phyloP scores from a whole-genome alignment of 495 filamentous ascomycete species.

The Annulohypoxylon moriforme region DNA sequence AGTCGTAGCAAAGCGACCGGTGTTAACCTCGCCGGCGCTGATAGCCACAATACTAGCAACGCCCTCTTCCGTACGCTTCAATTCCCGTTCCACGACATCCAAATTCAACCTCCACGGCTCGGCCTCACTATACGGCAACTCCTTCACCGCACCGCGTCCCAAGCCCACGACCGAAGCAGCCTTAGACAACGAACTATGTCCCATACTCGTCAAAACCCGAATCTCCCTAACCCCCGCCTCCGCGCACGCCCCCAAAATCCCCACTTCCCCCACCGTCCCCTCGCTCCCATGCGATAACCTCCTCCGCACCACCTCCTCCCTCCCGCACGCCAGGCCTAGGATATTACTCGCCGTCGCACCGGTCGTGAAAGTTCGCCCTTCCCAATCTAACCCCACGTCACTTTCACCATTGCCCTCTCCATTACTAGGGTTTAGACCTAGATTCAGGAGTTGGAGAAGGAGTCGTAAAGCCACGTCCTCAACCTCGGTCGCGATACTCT shows the following conservation, averaged over 20 bases:
- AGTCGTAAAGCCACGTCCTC: conserved; percentile 77
- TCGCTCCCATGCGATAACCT: conserved; percentile 38
- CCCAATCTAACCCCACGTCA: conserved; percentile 51
- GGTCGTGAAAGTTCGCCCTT: conserved; percentile 82
- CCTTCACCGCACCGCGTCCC: conserved; percentile 74
- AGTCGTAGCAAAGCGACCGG: conserved; percentile 79
- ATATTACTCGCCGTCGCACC: conserved; percentile 90
- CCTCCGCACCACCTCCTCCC: conserved; percentile 71
- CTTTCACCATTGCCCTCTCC: not conserved
- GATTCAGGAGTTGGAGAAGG: conserved; percentile 71
- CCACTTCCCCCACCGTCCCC: conserved; percentile 69
- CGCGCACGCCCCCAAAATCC: conserved; percentile 73
- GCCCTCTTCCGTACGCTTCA: conserved; percentile 55
- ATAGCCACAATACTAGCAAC: conserved; percentile 79
- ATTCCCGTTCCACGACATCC: conserved; percentile 62
- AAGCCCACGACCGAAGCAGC: conserved; percentile 84
- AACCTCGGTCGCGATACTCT: conserved; percentile 78
- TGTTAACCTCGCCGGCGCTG: conserved; percentile 91
- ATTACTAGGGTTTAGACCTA: conserved; percentile 52
- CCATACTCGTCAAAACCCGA: conserved; percentile 80
- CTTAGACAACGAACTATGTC: conserved; percentile 85
- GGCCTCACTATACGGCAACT: conserved; percentile 62
- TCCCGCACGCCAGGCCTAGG: conserved; percentile 79
- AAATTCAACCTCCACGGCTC: conserved; percentile 77
- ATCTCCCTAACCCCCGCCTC: conserved; percentile 71